A percentile compares a stretch with the other conserved stretches of the same genome.
These are phyloP conservation scores for Blastomyces silverae DNA, from an alignment of 2,329 filamentous ascomycete genomes.

Conservation along the genomic window DNA sequence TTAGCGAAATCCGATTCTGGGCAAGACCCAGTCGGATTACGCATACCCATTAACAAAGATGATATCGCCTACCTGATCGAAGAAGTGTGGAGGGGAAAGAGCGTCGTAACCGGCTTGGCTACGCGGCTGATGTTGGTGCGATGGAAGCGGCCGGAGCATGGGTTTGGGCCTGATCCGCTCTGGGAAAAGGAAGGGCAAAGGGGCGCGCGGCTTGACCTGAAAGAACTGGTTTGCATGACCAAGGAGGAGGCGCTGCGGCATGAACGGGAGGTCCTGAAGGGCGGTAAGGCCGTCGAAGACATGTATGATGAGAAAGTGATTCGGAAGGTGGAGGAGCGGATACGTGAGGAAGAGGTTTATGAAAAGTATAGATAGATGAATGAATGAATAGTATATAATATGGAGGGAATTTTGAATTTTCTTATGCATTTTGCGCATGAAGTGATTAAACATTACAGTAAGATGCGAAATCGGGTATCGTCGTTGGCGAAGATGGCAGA, in stretches of 20 bases:
- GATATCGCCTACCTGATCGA: constrained; percentile 87
- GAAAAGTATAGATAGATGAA: constrained; percentile 41
- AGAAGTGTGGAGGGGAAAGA: constrained; percentile 78
- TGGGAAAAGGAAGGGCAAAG: constrained; percentile 63
- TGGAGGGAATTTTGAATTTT: not conserved
- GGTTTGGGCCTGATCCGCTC: constrained; percentile 56
- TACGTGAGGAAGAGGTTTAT: constrained; percentile 58
- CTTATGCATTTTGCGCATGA: not conserved
- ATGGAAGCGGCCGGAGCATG: constrained; percentile 62
- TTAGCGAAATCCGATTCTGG: constrained; percentile 52
- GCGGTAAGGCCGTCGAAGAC: constrained; percentile 59
- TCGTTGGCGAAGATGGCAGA: not conserved
- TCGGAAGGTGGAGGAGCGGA: constrained; percentile 58
- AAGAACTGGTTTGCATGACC: constrained; percentile 81
- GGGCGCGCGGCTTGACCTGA: constrained; percentile 59
- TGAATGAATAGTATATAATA: not conserved
- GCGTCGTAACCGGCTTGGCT: constrained; percentile 71
- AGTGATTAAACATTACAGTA: not conserved
- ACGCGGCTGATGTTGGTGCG: constrained; percentile 73
- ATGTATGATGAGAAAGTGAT: constrained; percentile 66
- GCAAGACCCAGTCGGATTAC: constrained; percentile 60
- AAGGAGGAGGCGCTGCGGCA: constrained; percentile 80
- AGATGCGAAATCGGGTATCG: not conserved
- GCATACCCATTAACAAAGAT: constrained; percentile 66
- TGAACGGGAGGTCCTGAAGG: constrained; percentile 70